Conservation (phyloP, 148 eudicot genomes). For the Heliamphora exappendiculata region DNA sequence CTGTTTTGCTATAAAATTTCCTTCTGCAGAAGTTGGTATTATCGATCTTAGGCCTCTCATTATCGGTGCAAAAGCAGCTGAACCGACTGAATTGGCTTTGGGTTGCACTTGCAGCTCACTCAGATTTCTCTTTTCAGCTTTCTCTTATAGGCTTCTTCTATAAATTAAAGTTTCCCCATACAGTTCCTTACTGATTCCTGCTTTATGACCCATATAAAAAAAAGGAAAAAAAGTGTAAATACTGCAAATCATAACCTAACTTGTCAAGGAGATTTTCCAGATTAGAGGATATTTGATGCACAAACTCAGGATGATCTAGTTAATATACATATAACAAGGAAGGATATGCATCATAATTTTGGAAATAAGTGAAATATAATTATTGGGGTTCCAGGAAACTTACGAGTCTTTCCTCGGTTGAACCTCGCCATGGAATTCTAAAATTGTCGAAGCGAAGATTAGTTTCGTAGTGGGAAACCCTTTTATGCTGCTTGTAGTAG, state of each 20-base stretch:
- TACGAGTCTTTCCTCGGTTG: background rate
- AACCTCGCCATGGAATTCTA: background rate
- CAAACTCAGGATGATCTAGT: background rate
- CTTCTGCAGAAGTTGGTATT: constrained; percentile 16
- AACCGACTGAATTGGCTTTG: background rate
- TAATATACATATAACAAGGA: background rate
- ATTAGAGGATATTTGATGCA: background rate
- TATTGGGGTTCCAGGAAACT: background rate
- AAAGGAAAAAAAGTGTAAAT: background rate
- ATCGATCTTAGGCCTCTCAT: constrained; percentile 26
- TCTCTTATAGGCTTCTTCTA: background rate
- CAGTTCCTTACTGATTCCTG: constrained; percentile 7
- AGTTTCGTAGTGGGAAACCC: too few relatives aligned
- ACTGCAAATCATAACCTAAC: background rate
- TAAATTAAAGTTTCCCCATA: constrained; percentile 8
- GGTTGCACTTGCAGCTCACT: background rate
- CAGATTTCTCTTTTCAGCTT: background rate
- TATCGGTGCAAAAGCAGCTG: constrained; percentile 14
- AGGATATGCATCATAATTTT: background rate
- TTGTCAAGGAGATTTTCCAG: background rate
- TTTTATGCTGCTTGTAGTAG: too few relatives aligned
- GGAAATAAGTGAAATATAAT: background rate
- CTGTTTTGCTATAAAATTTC: constrained; percentile 13
- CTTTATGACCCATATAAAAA: background rate
- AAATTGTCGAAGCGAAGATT: background rate